Conservation (phyloP, 2,329 filamentous ascomycete genomes). For the Fusarium aywerte region DNA sequence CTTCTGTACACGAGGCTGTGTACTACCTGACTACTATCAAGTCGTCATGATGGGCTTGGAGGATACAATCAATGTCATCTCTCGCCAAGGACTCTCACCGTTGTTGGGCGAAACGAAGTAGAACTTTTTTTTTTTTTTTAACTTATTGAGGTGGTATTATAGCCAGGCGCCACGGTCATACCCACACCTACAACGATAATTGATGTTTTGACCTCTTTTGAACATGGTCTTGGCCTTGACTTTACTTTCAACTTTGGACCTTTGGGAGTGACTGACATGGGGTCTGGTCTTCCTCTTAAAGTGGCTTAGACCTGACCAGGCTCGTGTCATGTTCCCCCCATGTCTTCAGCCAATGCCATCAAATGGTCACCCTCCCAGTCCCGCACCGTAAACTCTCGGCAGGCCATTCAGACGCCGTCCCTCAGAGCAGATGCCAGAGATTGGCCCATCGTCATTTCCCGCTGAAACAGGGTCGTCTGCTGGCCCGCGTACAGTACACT, state of each 20-base stretch:
- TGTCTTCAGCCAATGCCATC: constrained; percentile 32
- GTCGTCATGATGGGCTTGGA: background rate
- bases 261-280: constrained; percentile 16
- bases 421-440: constrained; percentile 36
- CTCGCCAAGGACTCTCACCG: constrained; percentile 17
- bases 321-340: constrained; percentile 37
- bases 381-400: constrained; percentile 40
- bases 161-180: constrained; percentile 18
- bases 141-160: constrained; percentile 13
- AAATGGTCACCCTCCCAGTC: constrained; percentile 17
- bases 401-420: constrained; percentile 28
- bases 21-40: background rate
- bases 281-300: constrained; percentile 12
- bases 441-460: constrained; percentile 47
- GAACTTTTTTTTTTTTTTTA: background rate
- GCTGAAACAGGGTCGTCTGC: constrained; percentile 47
- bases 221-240: background rate
- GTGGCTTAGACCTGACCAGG: constrained; percentile 37
- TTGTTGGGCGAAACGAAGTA: constrained; percentile 17
- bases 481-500: constrained; percentile 33
- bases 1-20: constrained; percentile 19
- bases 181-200: constrained; percentile 14
- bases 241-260: background rate
- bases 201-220: constrained; percentile 28
- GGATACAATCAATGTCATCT: background rate